Conservation (phyloP, 441 rosid genomes). For the Jatropha multifida region DNA sequence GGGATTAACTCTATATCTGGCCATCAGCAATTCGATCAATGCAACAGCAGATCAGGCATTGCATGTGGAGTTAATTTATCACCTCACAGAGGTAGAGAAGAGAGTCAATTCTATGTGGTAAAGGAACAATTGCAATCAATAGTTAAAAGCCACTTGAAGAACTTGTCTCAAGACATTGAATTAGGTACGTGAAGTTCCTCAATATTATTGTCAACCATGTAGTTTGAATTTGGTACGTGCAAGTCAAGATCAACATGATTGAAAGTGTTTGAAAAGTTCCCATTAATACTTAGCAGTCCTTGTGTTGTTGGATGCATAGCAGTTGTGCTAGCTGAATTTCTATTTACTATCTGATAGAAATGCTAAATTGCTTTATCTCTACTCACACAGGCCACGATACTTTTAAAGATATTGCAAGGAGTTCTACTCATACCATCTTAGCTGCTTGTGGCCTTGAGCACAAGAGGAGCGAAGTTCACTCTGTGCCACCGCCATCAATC, state of each 20-base stretch:
- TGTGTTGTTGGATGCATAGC: neutral
- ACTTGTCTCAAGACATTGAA: slow-evolving; percentile 55
- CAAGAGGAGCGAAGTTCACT: slow-evolving; percentile 59
- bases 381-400: slow-evolving; percentile 57
- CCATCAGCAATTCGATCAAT: slow-evolving; percentile 42
- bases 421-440: slow-evolving; percentile 75
- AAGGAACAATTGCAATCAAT: slow-evolving; percentile 70
- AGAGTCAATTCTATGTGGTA: slow-evolving; percentile 40
- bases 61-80: slow-evolving; percentile 32
- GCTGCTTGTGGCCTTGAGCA: slow-evolving; percentile 92
- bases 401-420: slow-evolving; percentile 62
- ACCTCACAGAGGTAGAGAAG: slow-evolving; percentile 39
- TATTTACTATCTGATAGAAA: neutral
- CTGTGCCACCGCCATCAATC: slow-evolving; percentile 45
- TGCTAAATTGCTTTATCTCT: slow-evolving; percentile 6
- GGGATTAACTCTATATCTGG: slow-evolving; percentile 37
- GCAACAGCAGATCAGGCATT: slow-evolving; percentile 43
- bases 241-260: neutral
- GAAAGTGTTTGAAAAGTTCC: neutral
- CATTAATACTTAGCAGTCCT: neutral
- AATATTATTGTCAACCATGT: neutral
- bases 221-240: neutral
- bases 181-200: slow-evolving; percentile 54
- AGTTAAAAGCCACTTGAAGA: slow-evolving; percentile 70
- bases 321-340: neutral